Evolutionary conservation across 768 basidiomycete species (phyloP), one percentile per base, ranked within the genome.

Genomic region (Auricularia sp.): DNA sequence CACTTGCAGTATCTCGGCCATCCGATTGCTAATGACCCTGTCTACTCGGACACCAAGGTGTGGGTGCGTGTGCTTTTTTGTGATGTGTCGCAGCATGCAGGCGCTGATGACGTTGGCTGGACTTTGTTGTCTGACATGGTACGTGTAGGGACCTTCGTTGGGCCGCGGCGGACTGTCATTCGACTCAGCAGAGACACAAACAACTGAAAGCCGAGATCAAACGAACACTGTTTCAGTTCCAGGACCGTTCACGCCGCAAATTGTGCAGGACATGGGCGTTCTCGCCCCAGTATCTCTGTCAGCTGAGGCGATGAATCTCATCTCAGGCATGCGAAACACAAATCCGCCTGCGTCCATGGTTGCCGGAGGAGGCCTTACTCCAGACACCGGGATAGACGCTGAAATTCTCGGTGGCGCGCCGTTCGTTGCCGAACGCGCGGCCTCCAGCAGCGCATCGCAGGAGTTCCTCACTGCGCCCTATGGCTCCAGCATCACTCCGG

Each of bases 1-100:
- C 97, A 99, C 72, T 82, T 99, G 2, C 97, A 98, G 75, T 98
- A 83, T 74, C 84, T 99, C 64, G 97, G 96, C 1, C 79, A 91
- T 71, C 89, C 97, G 0, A 93, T 99, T 67, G 91, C 92, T 11
- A 98, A 99, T 72, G 97, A 98, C 69, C 91, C 94, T 2, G 82
- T 98, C 2, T 99, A 99, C 74, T 88, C 89, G 18, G 88, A 90
- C 65, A 77, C 79, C 39, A 82, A 80, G 47, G 90, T 91, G 62
- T 92, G 90, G 90, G 90, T 86, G 69, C 39, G 76, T 72, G 5
- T 8, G n/a, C 42, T 39, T 36, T 63, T 44, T 47, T 18, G 62
- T 42, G 36, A 23, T 44, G 54, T 59, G 5, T 36, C 21, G 18
- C 64, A 10, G 18, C 10, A 18, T 18, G 18, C 10, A 44, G 10